phyloP scores from a whole-genome alignment of 208 protist genomes.

The Naegleria gruberi region DNA sequence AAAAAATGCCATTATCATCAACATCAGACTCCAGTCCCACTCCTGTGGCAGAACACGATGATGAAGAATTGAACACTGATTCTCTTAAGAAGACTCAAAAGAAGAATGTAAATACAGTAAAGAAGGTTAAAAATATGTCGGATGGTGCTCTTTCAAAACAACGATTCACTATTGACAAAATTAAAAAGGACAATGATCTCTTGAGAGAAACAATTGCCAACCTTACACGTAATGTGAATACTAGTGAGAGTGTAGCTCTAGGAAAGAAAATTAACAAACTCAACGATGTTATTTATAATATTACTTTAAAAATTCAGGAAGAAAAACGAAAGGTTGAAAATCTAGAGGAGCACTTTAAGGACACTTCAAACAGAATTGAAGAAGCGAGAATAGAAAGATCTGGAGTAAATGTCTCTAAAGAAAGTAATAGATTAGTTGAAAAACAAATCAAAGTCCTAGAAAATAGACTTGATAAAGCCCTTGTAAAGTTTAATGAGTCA shows the following conservation, averaged over 20 bases:
- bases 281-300: not conserved
- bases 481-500: slow-evolving; percentile 90
- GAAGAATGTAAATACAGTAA: not conserved
- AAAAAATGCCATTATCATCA: not conserved
- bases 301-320: not conserved
- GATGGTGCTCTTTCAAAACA: not conserved
- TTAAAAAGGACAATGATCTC: slow-evolving; percentile 4
- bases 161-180: not conserved
- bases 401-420: slow-evolving; percentile 75
- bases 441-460: slow-evolving; percentile 87
- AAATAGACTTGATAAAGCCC: slow-evolving; percentile 81
- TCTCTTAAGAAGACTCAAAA: not conserved
- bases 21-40: not conserved
- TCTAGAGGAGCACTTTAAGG: slow-evolving; percentile 56
- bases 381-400: slow-evolving; percentile 69
- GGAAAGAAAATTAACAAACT: not conserved
- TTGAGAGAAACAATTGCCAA: not conserved
- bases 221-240: not conserved
- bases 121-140: not conserved
- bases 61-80: not conserved
- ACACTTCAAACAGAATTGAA: slow-evolving; percentile 58
- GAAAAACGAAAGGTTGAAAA: not conserved
- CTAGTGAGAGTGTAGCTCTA: not conserved
- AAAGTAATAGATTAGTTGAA: slow-evolving; percentile 70
- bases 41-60: not conserved